phyloP scores from a whole-genome alignment of 345 rosid genomes.

The Rubroshorea leprosula region DNA sequence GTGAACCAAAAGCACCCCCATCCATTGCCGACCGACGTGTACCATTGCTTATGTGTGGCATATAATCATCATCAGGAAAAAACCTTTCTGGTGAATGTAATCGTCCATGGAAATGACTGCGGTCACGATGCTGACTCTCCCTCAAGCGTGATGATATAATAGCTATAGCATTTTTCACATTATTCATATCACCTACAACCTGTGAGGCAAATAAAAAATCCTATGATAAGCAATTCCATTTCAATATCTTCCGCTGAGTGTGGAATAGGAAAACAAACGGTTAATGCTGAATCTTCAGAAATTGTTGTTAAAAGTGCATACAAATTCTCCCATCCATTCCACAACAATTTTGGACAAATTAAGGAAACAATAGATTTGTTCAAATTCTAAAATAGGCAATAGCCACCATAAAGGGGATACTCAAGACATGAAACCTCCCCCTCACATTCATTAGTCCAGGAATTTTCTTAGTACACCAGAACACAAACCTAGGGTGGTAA shows the following conservation, averaged over 20 bases:
- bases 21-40: slow-evolving; percentile 54
- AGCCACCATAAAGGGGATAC: neutral
- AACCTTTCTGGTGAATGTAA: slow-evolving; percentile 65
- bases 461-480: neutral
- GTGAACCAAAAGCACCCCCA: slow-evolving; percentile 46
- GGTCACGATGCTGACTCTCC: slow-evolving; percentile 98
- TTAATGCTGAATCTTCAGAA: neutral
- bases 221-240: neutral
- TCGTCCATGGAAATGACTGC: slow-evolving; percentile 73
- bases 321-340: neutral
- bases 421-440: neutral
- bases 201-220: slow-evolving; percentile 26
- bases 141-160: slow-evolving; percentile 75
- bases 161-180: slow-evolving; percentile 74
- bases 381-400: neutral
- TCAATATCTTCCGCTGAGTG: neutral
- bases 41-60: slow-evolving; percentile 44
- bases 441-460: neutral
- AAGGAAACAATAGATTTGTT: neutral
- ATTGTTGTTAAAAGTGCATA: neutral
- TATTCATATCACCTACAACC: slow-evolving; percentile 80
- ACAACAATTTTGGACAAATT: neutral
- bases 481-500: neutral
- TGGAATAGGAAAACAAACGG: neutral
- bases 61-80: slow-evolving; percentile 73